phyloP scores from a whole-genome alignment of 1,284 basidiomycete genomes.

The Pseudozyma sp. region DNA sequence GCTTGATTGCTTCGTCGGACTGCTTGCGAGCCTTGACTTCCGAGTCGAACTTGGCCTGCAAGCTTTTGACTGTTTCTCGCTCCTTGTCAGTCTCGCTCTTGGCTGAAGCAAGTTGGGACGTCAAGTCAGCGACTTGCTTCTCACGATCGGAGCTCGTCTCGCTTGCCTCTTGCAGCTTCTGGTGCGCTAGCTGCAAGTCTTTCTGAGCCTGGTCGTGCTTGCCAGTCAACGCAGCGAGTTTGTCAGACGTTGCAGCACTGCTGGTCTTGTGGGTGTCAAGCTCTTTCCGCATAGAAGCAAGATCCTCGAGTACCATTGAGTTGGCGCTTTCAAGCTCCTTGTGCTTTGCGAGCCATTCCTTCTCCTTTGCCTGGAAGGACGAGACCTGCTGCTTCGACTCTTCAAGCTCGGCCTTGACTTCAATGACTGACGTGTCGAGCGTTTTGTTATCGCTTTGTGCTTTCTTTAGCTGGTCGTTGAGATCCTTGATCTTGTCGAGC shows the following conservation, averaged over 20 bases:
- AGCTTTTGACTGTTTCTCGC: conserved; percentile 14
- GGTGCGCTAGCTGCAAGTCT: conserved; percentile 22
- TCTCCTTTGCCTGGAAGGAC: conserved; percentile 18
- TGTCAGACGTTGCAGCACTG: conserved; percentile 16
- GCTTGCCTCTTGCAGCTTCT: conserved; percentile 18
- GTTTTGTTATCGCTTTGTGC: conserved; percentile 26
- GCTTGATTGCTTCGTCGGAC: conserved; percentile 9
- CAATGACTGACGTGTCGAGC: conserved; percentile 13
- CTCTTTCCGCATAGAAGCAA: conserved; percentile 19
- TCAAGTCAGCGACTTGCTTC: conserved; percentile 25
- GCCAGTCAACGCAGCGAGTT: conserved; percentile 21
- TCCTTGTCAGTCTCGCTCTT: conserved; percentile 19
- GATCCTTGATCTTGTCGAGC: conserved; percentile 17
- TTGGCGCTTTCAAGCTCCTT: conserved; percentile 31
- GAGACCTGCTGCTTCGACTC: conserved; percentile 24
- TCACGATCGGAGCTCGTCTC: conserved; percentile 8
- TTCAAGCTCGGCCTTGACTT: conserved; percentile 27
- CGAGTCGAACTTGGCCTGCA: conserved; percentile 25
- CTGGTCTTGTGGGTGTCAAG: conserved; percentile 26
- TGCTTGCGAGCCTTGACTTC: conserved; percentile 17
- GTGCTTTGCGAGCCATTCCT: conserved; percentile 28
- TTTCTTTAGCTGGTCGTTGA: conserved; percentile 25
- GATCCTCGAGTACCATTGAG: conserved; percentile 19
- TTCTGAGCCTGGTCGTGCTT: conserved; percentile 23
- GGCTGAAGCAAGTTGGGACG: conserved; percentile 13